Base-by-base conservation (phyloP, 139 green algal genomes). In the Picochlorum sp. region DNA sequence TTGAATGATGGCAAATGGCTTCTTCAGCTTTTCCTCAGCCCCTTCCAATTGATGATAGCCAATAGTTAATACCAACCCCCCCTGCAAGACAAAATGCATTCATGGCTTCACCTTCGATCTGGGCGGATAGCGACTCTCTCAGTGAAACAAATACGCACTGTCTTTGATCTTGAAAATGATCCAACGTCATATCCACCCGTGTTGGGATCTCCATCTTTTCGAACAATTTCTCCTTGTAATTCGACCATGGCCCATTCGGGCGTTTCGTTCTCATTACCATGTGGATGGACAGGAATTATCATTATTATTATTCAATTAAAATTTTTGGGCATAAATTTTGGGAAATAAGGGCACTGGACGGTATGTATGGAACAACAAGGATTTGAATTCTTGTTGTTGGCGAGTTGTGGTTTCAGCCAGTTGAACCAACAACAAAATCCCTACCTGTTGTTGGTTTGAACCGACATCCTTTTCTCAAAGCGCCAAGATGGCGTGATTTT, bases 31-130 rank as follows among this genome's bases (percentile, higher is more conserved):
- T 41, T 90, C 50, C 13, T 68, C 50, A 59, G 86, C 88, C 28
- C 88, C 88, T 56, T 91, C 87, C 16, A 95, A 58, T 49, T 90
- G 80, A 57, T 95, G 88, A 63, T 91, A 89, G 3, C 86, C 88
- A 16, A 95, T 81, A 0, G 72, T 86, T 15, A 95, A 65, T 21
- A 82, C 58, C 7, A 92, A 55, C 0, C 65, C 44, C 2, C 81
- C 82, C 51, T 82, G 59, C 30, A 70, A 41, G n/a, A 60, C 13
- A 31, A 13, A 41, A 41, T 41, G 8, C 34, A 41, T 13, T 13
- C 34, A 41, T 41, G 34, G 34, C 8, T 41, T 41, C 34, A 41
- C 49, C 13, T 34, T 16, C 9, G 64, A 6, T 21, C 15, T 15
- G 15, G 38, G 21, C 34, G 26, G 5, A 55, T 3, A 37, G 4